Conservation (phyloP, 495 filamentous ascomycete genomes). For the Margaritispora aquatica region DNA sequence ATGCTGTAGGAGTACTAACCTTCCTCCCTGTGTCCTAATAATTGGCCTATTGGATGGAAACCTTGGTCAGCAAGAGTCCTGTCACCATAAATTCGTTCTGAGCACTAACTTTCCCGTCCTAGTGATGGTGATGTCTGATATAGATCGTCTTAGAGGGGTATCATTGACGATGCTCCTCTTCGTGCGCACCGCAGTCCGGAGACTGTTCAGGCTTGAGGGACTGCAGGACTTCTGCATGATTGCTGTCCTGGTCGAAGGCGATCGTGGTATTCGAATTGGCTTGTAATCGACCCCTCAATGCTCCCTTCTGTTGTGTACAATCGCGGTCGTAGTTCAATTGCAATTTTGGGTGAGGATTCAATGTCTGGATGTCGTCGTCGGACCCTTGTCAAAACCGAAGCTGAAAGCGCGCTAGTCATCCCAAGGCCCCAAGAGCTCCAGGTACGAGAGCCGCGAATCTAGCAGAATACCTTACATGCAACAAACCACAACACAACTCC, state of each 20-base stretch:
- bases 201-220: slow-evolving; percentile 21
- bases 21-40: slow-evolving; percentile 72
- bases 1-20: slow-evolving; percentile 45
- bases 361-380: slow-evolving; percentile 2
- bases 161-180: slow-evolving; percentile 5
- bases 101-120: slow-evolving; percentile 60
- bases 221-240: slow-evolving; percentile 28
- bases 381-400: slow-evolving; percentile 4
- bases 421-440: slow-evolving; percentile 12
- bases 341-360: background rate
- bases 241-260: slow-evolving; percentile 11
- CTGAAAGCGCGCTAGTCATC: slow-evolving; percentile 4
- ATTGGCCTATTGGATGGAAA: slow-evolving; percentile 46
- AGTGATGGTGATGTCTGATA: slow-evolving; percentile 79
- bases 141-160: slow-evolving; percentile 36
- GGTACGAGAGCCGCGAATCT: slow-evolving; percentile 18
- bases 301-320: background rate
- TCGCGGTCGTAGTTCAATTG: background rate
- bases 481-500: slow-evolving; percentile 10
- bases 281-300: background rate
- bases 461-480: background rate
- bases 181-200: slow-evolving; percentile 21
- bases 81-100: background rate
- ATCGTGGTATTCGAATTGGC: slow-evolving; percentile 8
- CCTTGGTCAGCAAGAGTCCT: background rate